Percentiles rank a stretch among this genome's conserved stretches.
Conservation (phyloP, 345 rosid species). For the Eucalyptus urophylla region DNA sequence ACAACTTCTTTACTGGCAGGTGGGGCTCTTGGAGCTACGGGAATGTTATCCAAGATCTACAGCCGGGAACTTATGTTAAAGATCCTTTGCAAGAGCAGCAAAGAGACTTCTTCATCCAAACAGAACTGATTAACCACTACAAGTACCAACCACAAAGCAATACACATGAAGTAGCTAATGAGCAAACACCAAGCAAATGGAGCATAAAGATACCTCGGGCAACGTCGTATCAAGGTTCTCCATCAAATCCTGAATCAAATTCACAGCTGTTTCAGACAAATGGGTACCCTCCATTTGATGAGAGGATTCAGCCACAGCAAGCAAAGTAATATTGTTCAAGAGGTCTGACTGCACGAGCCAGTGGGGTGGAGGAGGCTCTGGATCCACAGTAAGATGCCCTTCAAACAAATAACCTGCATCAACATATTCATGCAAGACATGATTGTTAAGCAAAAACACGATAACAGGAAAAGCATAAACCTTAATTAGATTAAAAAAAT, state of each 20-base stretch:
- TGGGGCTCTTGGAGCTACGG: constrained; percentile 61
- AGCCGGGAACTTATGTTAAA: not conserved
- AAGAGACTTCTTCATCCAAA: not conserved
- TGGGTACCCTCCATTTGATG: constrained; percentile 2
- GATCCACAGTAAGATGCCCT: constrained; percentile 92
- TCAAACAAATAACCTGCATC: constrained; percentile 77
- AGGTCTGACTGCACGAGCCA: constrained; percentile 77
- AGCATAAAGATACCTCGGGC: constrained; percentile 40
- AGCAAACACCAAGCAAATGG: not conserved
- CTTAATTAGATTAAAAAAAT: not conserved
- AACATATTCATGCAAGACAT: not conserved
- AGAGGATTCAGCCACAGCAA: constrained; percentile 51
- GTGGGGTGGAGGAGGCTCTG: constrained; percentile 86
- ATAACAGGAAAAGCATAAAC: not conserved
- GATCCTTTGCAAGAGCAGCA: not conserved
- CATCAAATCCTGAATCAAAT: constrained; percentile 46
- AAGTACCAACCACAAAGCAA: not conserved
- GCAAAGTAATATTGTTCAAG: constrained; percentile 39
- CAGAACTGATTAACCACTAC: not conserved
- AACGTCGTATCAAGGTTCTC: constrained; percentile 40
- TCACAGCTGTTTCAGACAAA: constrained; percentile 25
- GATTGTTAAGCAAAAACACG: not conserved
- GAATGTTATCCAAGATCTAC: constrained; percentile 29
- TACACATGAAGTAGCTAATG: not conserved
- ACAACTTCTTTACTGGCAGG: constrained; percentile 95